These are phyloP conservation scores for Penicillium ochrochloron DNA, from an alignment of 495 filamentous ascomycete genomes.

Conservation along the genomic window DNA sequence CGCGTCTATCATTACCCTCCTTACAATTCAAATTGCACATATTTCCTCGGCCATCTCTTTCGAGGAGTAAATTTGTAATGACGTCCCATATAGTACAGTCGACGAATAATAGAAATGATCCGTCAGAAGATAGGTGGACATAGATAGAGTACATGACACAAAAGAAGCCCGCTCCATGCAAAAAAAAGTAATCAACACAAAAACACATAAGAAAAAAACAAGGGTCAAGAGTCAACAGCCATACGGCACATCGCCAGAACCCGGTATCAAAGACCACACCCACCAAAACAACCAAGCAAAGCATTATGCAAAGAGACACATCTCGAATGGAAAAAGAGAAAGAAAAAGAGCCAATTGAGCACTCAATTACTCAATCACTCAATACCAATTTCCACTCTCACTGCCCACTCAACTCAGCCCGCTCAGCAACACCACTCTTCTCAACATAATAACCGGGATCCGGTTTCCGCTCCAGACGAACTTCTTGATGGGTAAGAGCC, in stretches of 20 bases:
- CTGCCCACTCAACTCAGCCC: slow-evolving; percentile 25
- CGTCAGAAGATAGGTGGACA: slow-evolving; percentile 20
- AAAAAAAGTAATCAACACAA: slow-evolving; percentile 30
- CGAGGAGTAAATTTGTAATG: slow-evolving; percentile 14
- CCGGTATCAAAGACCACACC: neutral
- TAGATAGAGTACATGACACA: slow-evolving; percentile 35
- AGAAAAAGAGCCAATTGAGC: neutral
- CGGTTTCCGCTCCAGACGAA: slow-evolving; percentile 73
- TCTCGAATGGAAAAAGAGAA: neutral
- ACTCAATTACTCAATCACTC: no score
- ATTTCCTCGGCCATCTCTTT: slow-evolving; percentile 20
- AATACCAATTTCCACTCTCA: slow-evolving; percentile 11
- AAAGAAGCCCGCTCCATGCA: slow-evolving; percentile 50
- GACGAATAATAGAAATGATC: slow-evolving; percentile 4
- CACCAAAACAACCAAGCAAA: neutral
- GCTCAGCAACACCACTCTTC: slow-evolving; percentile 50
- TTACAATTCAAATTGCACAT: slow-evolving; percentile 33
- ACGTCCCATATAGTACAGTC: slow-evolving; percentile 44
- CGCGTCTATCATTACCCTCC: slow-evolving; percentile 19
- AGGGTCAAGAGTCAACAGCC: slow-evolving; percentile 3
- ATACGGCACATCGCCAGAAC: neutral
- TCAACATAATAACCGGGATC: slow-evolving; percentile 88
- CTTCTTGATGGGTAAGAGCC: slow-evolving; percentile 70
- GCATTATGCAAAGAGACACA: neutral
- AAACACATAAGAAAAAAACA: slow-evolving; percentile 17